Percentiles rank a stretch among this genome's conserved stretches.
phyloP scores from a whole-genome alignment of 345 rosid species.

The Microthlaspi erraticum region DNA sequence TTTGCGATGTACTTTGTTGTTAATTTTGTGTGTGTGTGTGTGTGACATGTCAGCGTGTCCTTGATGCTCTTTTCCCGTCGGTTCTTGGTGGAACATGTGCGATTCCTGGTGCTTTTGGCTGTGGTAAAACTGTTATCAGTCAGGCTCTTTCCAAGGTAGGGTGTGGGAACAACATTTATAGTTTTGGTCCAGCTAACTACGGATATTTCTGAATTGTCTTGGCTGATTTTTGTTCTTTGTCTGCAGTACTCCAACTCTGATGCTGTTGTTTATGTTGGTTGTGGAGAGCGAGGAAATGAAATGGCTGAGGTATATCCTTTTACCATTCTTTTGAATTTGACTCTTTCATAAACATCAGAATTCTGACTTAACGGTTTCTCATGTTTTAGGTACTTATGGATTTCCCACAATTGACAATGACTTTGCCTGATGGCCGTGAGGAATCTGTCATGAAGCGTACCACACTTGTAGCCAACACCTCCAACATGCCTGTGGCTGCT shows the following conservation, averaged over 20 bases:
- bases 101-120: conserved; percentile 99
- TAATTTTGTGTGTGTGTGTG: conserved; percentile 30
- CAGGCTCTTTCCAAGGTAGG: conserved; percentile 99
- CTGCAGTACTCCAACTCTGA: conserved; percentile 98
- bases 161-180: background rate
- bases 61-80: conserved; percentile 99
- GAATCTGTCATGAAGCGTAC: conserved; percentile 99
- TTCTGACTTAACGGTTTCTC: conserved; percentile 16
- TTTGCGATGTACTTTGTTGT: background rate
- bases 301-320: conserved; percentile 86
- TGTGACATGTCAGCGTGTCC: conserved; percentile 82
- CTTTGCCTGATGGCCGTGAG: conserved; percentile 99
- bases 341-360: background rate
- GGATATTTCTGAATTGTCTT: conserved; percentile 7
- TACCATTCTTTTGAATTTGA: conserved; percentile 29
- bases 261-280: conserved; percentile 97
- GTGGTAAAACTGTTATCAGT: conserved; percentile 99
- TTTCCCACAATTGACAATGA: conserved; percentile 99
- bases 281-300: conserved; percentile 99
- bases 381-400: conserved; percentile 95
- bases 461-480: conserved; percentile 97
- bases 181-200: conserved; percentile 17
- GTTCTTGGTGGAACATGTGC: conserved; percentile 99
- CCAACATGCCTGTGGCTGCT: conserved; percentile 99
- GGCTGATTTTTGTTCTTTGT: conserved; percentile 31